Percentiles rank a stretch among this genome's conserved stretches.
phyloP scores from a whole-genome alignment of 1,139 yeast genomes.

The Kodamaea anthophila region DNA sequence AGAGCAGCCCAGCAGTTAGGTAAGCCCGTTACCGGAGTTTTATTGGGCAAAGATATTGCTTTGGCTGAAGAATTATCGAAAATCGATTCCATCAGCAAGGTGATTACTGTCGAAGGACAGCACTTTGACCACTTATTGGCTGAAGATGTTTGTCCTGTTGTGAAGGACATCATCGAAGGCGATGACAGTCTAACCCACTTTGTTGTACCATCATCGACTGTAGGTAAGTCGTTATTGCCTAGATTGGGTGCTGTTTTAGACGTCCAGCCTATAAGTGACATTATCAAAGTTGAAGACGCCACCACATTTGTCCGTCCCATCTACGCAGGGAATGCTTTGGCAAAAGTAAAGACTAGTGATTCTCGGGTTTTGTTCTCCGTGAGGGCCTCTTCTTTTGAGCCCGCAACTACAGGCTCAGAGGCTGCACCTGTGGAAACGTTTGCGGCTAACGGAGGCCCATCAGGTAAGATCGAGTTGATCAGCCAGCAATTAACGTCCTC shows the following conservation, averaged over 20 bases:
- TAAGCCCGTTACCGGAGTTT: constrained; percentile 57
- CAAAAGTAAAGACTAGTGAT: constrained; percentile 74
- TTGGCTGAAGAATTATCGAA: constrained; percentile 33
- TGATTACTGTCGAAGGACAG: constrained; percentile 44
- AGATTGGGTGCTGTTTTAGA: constrained; percentile 82
- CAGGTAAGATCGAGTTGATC: constrained; percentile 46
- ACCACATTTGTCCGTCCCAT: constrained; percentile 87
- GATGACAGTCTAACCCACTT: constrained; percentile 58
- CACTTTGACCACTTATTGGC: constrained; percentile 56
- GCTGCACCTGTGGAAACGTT: constrained; percentile 49
- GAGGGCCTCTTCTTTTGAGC: constrained; percentile 79
- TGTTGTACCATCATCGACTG: constrained; percentile 74
- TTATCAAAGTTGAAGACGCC: constrained; percentile 58
- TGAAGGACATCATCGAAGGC: constrained; percentile 39
- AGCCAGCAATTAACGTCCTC: constrained; percentile 68
- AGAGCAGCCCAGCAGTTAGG: constrained; percentile 62
- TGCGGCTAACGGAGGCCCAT: constrained; percentile 20
- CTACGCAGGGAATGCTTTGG: constrained; percentile 91
- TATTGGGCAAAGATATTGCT: constrained; percentile 50
- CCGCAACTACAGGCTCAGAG: constrained; percentile 34
- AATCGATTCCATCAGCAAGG: constrained; percentile 37
- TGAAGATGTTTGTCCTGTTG: constrained; percentile 58
- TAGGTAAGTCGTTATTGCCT: constrained; percentile 83
- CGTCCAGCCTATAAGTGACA: constrained; percentile 82
- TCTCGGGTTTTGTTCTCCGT: constrained; percentile 62